These are phyloP conservation scores for Sporothrix variecibatus DNA, from an alignment of 2,329 filamentous ascomycete genomes.

Conservation along the genomic window DNA sequence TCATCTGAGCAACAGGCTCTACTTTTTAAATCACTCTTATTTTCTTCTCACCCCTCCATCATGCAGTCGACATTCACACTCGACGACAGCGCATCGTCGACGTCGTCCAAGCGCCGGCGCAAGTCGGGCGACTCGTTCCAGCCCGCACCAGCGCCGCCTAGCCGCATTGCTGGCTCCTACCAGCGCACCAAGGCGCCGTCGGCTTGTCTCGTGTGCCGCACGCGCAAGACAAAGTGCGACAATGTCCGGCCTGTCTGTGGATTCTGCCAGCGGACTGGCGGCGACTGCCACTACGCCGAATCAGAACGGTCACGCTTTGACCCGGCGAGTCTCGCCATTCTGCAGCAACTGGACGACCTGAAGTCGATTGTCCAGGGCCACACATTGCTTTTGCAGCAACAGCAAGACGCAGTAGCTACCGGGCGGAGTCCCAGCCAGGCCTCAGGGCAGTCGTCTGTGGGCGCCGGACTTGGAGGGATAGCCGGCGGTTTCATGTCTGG, in stretches of 20 bases:
- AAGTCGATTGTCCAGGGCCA: slow-evolving; percentile 38
- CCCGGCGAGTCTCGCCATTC: slow-evolving; percentile 52
- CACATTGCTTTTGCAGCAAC: neutral
- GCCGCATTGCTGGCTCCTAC: slow-evolving; percentile 24
- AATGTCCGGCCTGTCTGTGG: slow-evolving; percentile 42
- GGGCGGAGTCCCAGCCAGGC: neutral
- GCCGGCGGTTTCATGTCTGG: neutral
- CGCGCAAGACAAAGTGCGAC: slow-evolving; percentile 47
- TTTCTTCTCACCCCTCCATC: neutral
- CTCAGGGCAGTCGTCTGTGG: neutral
- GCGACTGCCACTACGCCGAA: slow-evolving; percentile 42
- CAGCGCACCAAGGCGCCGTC: slow-evolving; percentile 39
- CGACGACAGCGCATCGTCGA: neutral
- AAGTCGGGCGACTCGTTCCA: neutral
- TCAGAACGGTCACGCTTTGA: slow-evolving; percentile 49
- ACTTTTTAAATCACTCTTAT: neutral
- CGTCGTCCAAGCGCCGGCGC: slow-evolving; percentile 2
- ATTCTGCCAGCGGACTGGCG: slow-evolving; percentile 40
- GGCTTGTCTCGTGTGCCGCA: slow-evolving; percentile 46
- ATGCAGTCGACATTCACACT: slow-evolving; percentile 7
- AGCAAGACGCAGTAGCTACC: neutral
- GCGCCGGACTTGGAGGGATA: neutral
- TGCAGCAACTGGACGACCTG: slow-evolving; percentile 48
- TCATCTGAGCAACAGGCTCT: neutral
- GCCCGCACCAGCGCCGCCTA: neutral